A percentile compares a stretch with the other conserved stretches of the same genome.
These are phyloP conservation scores for Ogataea sp. DNA, from an alignment of 805 yeast species.

Conservation along the genomic window DNA sequence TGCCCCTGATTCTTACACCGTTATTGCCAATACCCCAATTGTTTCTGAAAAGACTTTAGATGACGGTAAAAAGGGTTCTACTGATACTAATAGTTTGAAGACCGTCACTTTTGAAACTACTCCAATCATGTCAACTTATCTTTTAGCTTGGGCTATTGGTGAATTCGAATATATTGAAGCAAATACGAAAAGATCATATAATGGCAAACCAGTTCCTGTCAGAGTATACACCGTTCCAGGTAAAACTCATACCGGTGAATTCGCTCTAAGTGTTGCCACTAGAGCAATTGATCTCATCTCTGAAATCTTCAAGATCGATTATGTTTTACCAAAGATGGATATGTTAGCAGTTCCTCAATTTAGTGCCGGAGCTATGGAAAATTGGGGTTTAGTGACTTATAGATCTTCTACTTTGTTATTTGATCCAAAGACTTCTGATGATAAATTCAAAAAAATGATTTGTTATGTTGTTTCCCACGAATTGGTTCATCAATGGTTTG, in stretches of 20 bases:
- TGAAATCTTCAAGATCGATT: constrained; percentile 40
- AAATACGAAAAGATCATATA: constrained; percentile 30
- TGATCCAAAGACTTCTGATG: constrained; percentile 38
- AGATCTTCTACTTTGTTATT: constrained; percentile 50
- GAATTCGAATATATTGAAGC: constrained; percentile 48
- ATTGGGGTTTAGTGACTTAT: constrained; percentile 78
- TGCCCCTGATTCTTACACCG: constrained; percentile 28
- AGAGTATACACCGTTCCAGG: constrained; percentile 49
- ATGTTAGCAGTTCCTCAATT: constrained; percentile 74
- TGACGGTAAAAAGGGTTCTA: constrained; percentile 5
- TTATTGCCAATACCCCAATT: constrained; percentile 43
- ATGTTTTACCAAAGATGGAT: constrained; percentile 81
- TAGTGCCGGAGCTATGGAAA: constrained; percentile 86
- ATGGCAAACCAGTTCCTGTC: constrained; percentile 40
- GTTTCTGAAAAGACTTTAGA: constrained; percentile 10
- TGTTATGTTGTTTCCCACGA: constrained; percentile 83
- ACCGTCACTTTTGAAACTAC: constrained; percentile 36
- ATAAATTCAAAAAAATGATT: constrained; percentile 57
- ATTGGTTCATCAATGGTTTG: constrained; percentile 93
- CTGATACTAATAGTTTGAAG: constrained; percentile 9
- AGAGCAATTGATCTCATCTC: constrained; percentile 46
- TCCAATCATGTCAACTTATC: constrained; percentile 48
- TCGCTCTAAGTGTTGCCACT: constrained; percentile 43
- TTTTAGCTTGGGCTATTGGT: constrained; percentile 52
- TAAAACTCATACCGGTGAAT: constrained; percentile 34